Base-by-base conservation (phyloP, 2,329 filamentous ascomycete species). In the Sarocladium brachiariae region DNA sequence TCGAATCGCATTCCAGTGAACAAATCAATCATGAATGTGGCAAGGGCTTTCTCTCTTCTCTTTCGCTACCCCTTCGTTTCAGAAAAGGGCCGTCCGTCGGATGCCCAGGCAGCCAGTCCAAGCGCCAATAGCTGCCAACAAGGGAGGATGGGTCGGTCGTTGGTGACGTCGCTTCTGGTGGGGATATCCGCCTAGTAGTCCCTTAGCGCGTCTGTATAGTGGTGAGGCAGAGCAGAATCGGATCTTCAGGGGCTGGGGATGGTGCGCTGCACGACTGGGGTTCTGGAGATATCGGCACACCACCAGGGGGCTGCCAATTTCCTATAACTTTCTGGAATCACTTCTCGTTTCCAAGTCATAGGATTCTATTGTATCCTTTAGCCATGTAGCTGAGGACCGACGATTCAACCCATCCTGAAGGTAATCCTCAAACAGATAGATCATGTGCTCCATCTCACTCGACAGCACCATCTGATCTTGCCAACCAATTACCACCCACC, bases 161-260 rank as follows among this genome's bases (percentile, higher is more conserved):
- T 23, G 43, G 43, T 47, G 43, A 47, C 43, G 43, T 47, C 43
- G 43, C 25, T 14, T 9, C n/a, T 8, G 21, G 23, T 24, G 11
- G 39, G 39, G 23, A 9, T 9, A n/a, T 43, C 4, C 6, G 23
- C 21, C 9, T n/a, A n/a, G n/a, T n/a, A n/a, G n/a, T n/a, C n/a
- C n/a, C n/a, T n/a, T n/a, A n/a, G n/a, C n/a, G n/a, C n/a, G n/a
- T n/a, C n/a, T n/a, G n/a, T n/a, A n/a, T n/a, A n/a, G n/a, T n/a
- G n/a, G 43, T 30, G 25, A 23, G 39, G 18, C 35, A n/a, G n/a
- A n/a, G n/a, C 35, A 47, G 25, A 47, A 30, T 30, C 35, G 33
- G 43, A 47, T 47, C 43, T 47, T 47, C 43, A 47, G 43, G 43
- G 43, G 43, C 25, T 33, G 4, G 39, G 39, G 27, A 25, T 43